A percentile compares a stretch with the other conserved stretches of the same genome.
phyloP scores from a whole-genome alignment of 108 stramenopile species.

The Chaetoceros tenuissimus region DNA sequence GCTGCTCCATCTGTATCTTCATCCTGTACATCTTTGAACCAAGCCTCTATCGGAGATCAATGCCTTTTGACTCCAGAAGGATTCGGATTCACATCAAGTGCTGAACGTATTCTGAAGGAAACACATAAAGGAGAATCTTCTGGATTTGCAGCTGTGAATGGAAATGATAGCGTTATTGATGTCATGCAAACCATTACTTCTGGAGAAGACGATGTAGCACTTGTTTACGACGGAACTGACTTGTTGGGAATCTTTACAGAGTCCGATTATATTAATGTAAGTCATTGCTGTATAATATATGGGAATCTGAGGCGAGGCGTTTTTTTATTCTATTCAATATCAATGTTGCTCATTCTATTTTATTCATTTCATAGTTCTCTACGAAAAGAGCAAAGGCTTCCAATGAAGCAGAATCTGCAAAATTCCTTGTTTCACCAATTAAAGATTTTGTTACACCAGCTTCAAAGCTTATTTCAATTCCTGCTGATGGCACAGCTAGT shows the following conservation, averaged over 20 bases:
- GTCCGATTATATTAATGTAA: conserved; percentile 77
- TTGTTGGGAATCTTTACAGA: conserved; percentile 87
- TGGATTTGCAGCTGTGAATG: conserved; percentile 53
- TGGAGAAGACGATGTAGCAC: conserved; percentile 43
- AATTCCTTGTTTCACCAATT: conserved; percentile 58
- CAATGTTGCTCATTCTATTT: no score
- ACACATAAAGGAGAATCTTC: conserved; percentile 11
- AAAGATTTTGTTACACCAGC: conserved; percentile 65
- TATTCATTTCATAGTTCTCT: conserved; percentile 74
- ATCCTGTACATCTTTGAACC: conserved; percentile 4
- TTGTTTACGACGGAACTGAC: conserved; percentile 46
- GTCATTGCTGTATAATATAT: not conserved
- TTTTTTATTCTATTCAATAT: no score
- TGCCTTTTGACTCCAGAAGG: conserved; percentile 59
- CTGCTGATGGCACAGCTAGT: conserved; percentile 49
- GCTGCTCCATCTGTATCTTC: no score
- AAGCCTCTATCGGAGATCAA: not conserved
- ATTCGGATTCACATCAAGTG: conserved; percentile 64
- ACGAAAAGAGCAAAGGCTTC: conserved; percentile 45
- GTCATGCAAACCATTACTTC: conserved; percentile 66
- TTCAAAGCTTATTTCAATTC: conserved; percentile 39
- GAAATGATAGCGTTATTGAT: conserved; percentile 53
- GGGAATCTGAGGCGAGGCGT: no score
- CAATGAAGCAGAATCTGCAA: conserved; percentile 56
- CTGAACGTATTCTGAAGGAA: conserved; percentile 42